Evolutionary conservation across 1,139 yeast species (phyloP).

Genomic region (Nakaseomyces nivariensis): DNA sequence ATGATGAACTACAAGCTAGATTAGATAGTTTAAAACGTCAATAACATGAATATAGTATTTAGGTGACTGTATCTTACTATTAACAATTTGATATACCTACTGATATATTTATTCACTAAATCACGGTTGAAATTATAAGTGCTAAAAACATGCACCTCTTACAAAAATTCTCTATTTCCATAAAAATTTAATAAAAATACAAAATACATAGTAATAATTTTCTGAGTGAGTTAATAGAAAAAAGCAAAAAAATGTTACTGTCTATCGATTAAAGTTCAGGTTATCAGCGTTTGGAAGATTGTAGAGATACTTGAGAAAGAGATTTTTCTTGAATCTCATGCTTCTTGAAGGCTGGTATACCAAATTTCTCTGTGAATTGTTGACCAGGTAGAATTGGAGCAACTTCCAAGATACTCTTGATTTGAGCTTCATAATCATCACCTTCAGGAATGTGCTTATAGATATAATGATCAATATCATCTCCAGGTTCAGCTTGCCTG

Average conservation of each 20-base stretch:
- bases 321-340: slow-evolving; percentile 22
- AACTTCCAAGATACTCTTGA: slow-evolving; percentile 45
- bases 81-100: neutral
- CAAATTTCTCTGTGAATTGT: slow-evolving; percentile 48
- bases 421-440: slow-evolving; percentile 41
- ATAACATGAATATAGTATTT: neutral
- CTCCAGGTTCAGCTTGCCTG: slow-evolving; percentile 35
- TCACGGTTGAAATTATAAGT: no score
- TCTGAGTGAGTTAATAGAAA: neutral
- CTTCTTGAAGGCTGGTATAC: slow-evolving; percentile 59
- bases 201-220: neutral
- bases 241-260: neutral
- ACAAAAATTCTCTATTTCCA: neutral
- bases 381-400: slow-evolving; percentile 80
- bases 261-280: neutral
- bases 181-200: neutral
- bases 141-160: no score
- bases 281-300: neutral
- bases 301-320: neutral
- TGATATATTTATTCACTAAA: no score
- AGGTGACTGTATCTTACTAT: neutral
- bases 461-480: slow-evolving; percentile 50
- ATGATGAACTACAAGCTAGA: slow-evolving; percentile 84
- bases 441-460: slow-evolving; percentile 48
- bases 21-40: slow-evolving; percentile 68